A percentile compares a stretch with the other conserved stretches of the same genome.
These are phyloP conservation scores for Monosporascus sp. DNA, from an alignment of 2,329 filamentous ascomycete species.

Conservation along the genomic window DNA sequence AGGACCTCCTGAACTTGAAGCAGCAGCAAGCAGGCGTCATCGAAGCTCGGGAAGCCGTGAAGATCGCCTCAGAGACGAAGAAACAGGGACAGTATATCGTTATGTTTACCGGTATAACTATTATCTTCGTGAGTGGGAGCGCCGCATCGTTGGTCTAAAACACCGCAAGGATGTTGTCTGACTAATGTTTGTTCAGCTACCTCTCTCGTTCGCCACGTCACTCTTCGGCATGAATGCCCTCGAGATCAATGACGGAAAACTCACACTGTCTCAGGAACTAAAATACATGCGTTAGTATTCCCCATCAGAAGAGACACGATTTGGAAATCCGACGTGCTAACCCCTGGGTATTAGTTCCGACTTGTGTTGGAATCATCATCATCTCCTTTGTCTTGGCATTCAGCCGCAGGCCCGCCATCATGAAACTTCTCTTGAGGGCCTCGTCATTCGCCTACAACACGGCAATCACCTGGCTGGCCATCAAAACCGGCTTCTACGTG, in stretches of 20 bases:
- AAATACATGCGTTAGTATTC: slow-evolving; percentile 13
- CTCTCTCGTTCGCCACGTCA: slow-evolving; percentile 23
- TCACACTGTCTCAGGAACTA: slow-evolving; percentile 12
- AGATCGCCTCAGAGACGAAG: slow-evolving; percentile 20
- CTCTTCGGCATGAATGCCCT: slow-evolving; percentile 27
- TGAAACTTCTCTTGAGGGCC: slow-evolving; percentile 1
- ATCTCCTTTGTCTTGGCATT: slow-evolving; percentile 3
- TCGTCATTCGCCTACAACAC: slow-evolving; percentile 4
- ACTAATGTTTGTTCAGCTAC: slow-evolving; percentile 12
- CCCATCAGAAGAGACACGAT: neutral
- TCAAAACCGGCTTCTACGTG: slow-evolving; percentile 5
- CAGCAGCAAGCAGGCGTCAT: slow-evolving; percentile 28
- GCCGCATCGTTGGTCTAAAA: neutral
- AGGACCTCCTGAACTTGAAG: slow-evolving; percentile 22
- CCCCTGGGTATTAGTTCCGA: neutral
- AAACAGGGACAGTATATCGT: slow-evolving; percentile 27
- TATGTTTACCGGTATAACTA: slow-evolving; percentile 28
- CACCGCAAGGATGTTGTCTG: neutral
- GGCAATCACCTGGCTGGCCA: slow-evolving; percentile 3
- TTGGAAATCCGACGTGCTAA: neutral
- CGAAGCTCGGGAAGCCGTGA: slow-evolving; percentile 22
- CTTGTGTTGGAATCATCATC: neutral
- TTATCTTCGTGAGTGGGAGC: slow-evolving; percentile 24
- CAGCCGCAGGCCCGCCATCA: slow-evolving; percentile 6
- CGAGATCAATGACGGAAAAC: slow-evolving; percentile 2